Base-by-base conservation (phyloP, 2,329 filamentous ascomycete species). In the Talaromyces verruculosus region DNA sequence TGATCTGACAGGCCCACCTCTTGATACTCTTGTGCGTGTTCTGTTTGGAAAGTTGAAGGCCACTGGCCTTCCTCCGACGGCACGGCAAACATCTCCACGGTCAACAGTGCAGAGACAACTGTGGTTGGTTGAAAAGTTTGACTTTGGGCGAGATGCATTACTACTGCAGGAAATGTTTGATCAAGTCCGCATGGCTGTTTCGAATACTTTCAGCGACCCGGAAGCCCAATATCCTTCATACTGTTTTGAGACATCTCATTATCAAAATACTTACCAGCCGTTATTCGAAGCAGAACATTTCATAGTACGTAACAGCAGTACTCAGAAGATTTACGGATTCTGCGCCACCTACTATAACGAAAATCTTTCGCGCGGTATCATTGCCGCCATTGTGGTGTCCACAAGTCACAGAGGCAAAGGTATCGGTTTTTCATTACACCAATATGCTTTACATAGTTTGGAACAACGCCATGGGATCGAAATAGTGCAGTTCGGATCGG, bases 171-270 rank as follows among this genome's bases (percentile, higher is more conserved):
- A 66, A 15, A 45, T 66, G 15, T 63, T 66, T 30, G 64, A 66
- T 22, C 64, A 66, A 47, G 64, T 66, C 8, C 59, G 64, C 13
- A 49, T 66, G 59, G 64, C 59, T 5, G 64, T 60, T 10, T 66
- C 64, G 19, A 66, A 66, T 47, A 66, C 59, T 8, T 66, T 66
- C 19, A 66, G 64, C 41, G 64, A 66, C 43, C 64, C 64, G 17
- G 64, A 66, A 39, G 64, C 64, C 33, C 64, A 66, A 33, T 66
- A 66, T 63, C 64, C 64, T 6, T 61, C 64, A 49, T 66, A 66
- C 10, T 66, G 64, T 49, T 66, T 66, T 51, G 64, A 66, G 19
- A 41, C 59, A 39, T 43, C 64, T 39, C 58, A 49, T n/a, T 66
- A 63, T 43, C 30, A 58, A 22, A 35, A 51, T 7, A 62, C 5